A percentile compares a stretch with the other conserved stretches of the same genome.
These are phyloP conservation scores for Rosa hybrid DNA, from an alignment of 331 rosid genomes.

Conservation along the genomic window DNA sequence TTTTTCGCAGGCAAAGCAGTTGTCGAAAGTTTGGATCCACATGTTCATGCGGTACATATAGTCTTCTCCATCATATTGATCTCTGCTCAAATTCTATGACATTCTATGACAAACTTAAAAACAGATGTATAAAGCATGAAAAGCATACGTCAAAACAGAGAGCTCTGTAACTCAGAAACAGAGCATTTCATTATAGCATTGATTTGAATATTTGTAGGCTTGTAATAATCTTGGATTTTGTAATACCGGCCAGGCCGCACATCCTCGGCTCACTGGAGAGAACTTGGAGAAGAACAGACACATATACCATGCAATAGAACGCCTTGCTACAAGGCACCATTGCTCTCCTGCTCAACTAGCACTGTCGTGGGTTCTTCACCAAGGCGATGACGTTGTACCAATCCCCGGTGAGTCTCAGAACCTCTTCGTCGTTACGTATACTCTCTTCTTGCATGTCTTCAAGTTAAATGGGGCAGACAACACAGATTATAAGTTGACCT, in stretches of 20 bases:
- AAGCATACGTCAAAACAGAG: background rate
- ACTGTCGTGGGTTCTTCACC: constrained; percentile 47
- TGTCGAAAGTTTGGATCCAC: constrained; percentile 30
- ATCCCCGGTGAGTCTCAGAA: constrained; percentile 44
- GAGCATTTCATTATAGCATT: background rate
- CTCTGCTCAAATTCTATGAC: background rate
- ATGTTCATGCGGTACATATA: background rate
- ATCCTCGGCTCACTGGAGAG: constrained; percentile 52
- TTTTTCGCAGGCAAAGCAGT: constrained; percentile 64
- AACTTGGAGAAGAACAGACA: constrained; percentile 58
- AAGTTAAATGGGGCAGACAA: background rate
- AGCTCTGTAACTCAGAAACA: background rate
- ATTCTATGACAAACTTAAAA: background rate
- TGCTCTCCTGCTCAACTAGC: constrained; percentile 7
- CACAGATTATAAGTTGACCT: background rate
- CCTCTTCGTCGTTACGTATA: background rate
- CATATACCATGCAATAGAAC: constrained; percentile 41
- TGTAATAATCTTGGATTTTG: background rate
- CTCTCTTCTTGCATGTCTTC: background rate
- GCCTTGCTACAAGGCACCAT: constrained; percentile 17
- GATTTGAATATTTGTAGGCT: background rate
- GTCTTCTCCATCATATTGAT: background rate
- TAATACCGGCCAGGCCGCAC: constrained; percentile 34
- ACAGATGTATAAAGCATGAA: background rate
- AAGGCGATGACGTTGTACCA: constrained; percentile 54